Conservation (phyloP, 495 filamentous ascomycete genomes). For the Tuber aestivum region DNA sequence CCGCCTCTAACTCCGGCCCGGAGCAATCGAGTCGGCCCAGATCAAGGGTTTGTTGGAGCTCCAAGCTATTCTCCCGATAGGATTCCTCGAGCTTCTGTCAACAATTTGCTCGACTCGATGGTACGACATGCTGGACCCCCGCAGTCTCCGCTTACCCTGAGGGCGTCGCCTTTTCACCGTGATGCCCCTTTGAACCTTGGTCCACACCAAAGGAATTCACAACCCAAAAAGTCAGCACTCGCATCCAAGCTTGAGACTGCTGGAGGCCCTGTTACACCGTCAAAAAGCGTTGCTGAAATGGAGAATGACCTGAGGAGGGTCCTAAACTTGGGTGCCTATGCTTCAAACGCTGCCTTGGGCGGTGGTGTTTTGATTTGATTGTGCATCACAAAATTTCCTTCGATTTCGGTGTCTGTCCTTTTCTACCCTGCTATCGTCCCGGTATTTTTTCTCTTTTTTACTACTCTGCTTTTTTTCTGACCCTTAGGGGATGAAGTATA, state of each 20-base stretch:
- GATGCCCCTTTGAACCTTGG: conserved; percentile 12
- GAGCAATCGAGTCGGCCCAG: background rate
- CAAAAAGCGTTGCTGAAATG: conserved; percentile 35
- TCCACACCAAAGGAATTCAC: conserved; percentile 13
- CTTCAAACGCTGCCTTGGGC: background rate
- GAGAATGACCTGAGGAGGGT: conserved; percentile 40
- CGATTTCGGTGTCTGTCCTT: conserved; percentile 14
- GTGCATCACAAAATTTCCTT: conserved; percentile 7
- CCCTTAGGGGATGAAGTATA: background rate
- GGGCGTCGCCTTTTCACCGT: conserved; percentile 11
- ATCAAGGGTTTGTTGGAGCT: background rate
- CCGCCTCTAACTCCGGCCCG: conserved; percentile 23
- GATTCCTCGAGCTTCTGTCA: background rate
- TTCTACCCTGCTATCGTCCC: conserved; percentile 8
- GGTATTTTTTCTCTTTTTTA: background rate
- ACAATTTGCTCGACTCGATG: background rate
- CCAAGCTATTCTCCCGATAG: background rate
- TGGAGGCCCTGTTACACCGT: conserved; percentile 20
- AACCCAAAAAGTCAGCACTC: conserved; percentile 36
- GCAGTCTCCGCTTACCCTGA: conserved; percentile 8
- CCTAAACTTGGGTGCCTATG: conserved; percentile 23
- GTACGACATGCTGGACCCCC: conserved; percentile 6
- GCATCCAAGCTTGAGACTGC: conserved; percentile 32
- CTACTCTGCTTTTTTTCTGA: background rate
- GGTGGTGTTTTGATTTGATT: conserved; percentile 33